Conservation (phyloP, 495 filamentous ascomycete genomes). For the Aspergillus bridgeri region DNA sequence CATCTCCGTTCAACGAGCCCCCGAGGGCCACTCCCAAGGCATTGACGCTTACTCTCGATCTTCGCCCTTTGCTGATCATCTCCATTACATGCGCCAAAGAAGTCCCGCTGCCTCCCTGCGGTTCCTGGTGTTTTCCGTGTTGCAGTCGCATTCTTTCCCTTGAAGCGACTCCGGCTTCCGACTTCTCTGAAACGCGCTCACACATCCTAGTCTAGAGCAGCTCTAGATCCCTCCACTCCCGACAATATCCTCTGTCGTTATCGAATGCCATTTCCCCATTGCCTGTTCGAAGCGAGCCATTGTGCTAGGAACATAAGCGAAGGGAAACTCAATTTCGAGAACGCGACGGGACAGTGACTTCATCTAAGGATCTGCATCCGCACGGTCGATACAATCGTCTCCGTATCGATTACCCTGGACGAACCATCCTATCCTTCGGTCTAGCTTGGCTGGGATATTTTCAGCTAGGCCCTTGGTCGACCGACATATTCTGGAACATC, state of each 20-base stretch:
- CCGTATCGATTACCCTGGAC: not conserved
- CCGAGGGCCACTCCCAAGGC: slow-evolving; percentile 17
- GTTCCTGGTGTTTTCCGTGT: slow-evolving; percentile 9
- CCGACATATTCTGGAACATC: not conserved
- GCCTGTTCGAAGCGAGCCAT: not conserved
- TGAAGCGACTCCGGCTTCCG: slow-evolving; percentile 11
- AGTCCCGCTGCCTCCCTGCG: slow-evolving; percentile 3
- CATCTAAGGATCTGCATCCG: not conserved
- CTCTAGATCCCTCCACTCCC: not conserved
- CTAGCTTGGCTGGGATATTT: not conserved
- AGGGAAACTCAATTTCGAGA: not conserved
- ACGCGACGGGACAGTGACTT: not conserved
- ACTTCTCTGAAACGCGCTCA: slow-evolving; percentile 19
- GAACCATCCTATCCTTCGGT: not conserved
- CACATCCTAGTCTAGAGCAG: slow-evolving; percentile 7
- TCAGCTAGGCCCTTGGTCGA: not conserved
- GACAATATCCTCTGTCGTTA: not conserved
- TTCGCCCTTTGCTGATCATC: slow-evolving; percentile 10
- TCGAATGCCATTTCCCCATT: not conserved
- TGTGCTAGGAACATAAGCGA: not conserved
- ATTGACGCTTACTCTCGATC: slow-evolving; percentile 11
- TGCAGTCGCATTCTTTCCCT: slow-evolving; percentile 18
- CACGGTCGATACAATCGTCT: too few species aligned
- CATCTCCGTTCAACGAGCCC: slow-evolving; percentile 15
- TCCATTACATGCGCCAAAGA: slow-evolving; percentile 8